These are phyloP conservation scores for Phialophora chinensis DNA, from an alignment of 2,329 filamentous ascomycete genomes.

Conservation along the genomic window DNA sequence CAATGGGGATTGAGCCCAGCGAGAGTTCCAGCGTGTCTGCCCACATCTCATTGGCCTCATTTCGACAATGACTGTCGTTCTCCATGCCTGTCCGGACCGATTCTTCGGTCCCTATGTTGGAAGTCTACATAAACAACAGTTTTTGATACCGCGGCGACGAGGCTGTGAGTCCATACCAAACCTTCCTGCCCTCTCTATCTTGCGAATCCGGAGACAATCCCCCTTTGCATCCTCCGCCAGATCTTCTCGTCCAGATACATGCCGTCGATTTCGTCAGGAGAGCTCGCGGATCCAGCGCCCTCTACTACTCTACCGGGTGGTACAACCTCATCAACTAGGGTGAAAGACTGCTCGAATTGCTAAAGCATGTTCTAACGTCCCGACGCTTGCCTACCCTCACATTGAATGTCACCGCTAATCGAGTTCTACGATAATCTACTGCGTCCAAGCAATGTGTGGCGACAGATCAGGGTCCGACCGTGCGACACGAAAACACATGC, in stretches of 20 bases:
- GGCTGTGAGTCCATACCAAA: background rate
- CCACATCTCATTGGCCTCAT: background rate
- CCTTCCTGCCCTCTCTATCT: background rate
- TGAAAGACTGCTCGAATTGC: background rate
- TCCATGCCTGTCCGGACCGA: background rate
- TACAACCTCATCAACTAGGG: background rate
- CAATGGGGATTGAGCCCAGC: background rate
- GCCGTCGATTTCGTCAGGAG: background rate
- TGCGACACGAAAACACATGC: background rate
- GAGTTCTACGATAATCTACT: background rate
- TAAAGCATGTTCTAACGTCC: background rate
- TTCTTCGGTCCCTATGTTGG: background rate
- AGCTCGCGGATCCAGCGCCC: background rate
- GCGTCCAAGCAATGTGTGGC: background rate
- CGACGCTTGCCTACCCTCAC: background rate
- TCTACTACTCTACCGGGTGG: background rate
- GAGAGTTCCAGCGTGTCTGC: background rate
- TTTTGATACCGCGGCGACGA: background rate
- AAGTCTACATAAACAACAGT: background rate
- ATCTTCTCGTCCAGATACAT: background rate
- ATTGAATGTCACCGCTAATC: background rate
- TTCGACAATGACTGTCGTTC: background rate
- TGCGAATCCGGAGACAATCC: background rate
- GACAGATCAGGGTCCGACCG: too few relatives aligned
- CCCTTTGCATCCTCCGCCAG: background rate